Percentiles rank a stretch among this genome's conserved stretches.
Conservation (phyloP, 192 early-diverging fungal species). For the Mortierella alpina region DNA sequence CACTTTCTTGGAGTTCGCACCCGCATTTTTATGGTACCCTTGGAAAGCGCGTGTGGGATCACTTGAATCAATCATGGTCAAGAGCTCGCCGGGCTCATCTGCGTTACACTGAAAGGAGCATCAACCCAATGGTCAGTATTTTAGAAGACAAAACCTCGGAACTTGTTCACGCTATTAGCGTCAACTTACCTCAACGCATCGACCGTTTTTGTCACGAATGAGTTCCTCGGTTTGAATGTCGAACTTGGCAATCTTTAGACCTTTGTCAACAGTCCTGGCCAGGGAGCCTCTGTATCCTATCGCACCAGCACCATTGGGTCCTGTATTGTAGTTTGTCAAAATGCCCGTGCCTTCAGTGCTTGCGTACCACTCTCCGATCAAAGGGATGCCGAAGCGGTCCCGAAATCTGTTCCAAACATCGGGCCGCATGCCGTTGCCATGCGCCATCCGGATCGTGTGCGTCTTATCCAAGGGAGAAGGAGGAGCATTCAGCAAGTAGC, state of each 20-base stretch:
- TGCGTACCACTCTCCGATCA: conserved; percentile 76
- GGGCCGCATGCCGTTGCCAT: conserved; percentile 78
- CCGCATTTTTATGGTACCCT: conserved; percentile 65
- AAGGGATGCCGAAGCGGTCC: conserved; percentile 67
- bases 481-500: conserved; percentile 70
- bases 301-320: conserved; percentile 68
- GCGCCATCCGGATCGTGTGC: conserved; percentile 67
- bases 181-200: conserved; percentile 57
- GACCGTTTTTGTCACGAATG: conserved; percentile 62
- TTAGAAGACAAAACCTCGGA: background rate
- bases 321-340: conserved; percentile 61
- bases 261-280: conserved; percentile 47
- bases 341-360: conserved; percentile 71
- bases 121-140: background rate
- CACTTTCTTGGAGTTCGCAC: conserved; percentile 67
- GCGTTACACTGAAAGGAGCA: conserved; percentile 19
- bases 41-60: conserved; percentile 50
- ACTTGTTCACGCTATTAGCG: background rate
- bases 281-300: conserved; percentile 67
- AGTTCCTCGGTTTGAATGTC: conserved; percentile 69
- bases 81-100: conserved; percentile 68
- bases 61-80: conserved; percentile 37
- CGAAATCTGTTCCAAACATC: conserved; percentile 77
- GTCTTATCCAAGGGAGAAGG: conserved; percentile 59
- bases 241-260: conserved; percentile 64